phyloP scores from a whole-genome alignment of 2,329 filamentous ascomycete genomes.

The Neofusicoccum laricinum region DNA sequence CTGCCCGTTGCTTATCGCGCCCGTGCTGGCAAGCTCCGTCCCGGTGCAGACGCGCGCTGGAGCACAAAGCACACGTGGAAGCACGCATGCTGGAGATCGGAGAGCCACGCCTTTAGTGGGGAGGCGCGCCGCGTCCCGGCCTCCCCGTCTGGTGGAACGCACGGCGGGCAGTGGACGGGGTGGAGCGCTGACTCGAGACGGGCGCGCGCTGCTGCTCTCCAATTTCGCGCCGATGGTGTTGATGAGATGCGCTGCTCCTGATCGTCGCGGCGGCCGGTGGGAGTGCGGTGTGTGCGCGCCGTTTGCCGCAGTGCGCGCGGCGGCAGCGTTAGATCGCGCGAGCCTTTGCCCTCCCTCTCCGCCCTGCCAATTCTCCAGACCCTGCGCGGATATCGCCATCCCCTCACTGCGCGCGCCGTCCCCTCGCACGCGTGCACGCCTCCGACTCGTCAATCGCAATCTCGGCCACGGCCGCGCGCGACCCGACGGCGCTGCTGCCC shows the following conservation, averaged over 20 bases:
- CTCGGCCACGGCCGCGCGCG: not conserved
- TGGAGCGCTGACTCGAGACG: conserved; percentile 6
- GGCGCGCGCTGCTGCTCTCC: not conserved
- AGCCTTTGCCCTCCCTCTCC: not conserved
- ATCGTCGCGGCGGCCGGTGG: not conserved
- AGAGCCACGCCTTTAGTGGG: not conserved
- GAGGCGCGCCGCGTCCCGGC: not conserved
- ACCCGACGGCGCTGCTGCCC: not conserved
- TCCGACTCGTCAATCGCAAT: conserved; percentile 13
- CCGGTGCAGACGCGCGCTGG: not conserved
- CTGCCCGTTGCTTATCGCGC: not conserved
- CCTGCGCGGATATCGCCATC: conserved; percentile 7
- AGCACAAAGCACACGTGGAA: not conserved
- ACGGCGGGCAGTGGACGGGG: not conserved
- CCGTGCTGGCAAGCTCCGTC: not conserved
- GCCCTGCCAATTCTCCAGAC: conserved; percentile 7
- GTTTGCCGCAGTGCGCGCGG: not conserved
- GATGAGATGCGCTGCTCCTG: conserved; percentile 5
- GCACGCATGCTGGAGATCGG: not conserved
- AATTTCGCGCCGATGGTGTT: conserved; percentile 5
- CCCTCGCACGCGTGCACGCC: not conserved
- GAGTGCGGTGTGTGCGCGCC: not conserved
- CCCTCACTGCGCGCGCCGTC: not conserved
- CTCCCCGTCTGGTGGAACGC: not conserved
- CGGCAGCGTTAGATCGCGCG: conserved; percentile 5